Evolutionary conservation across 345 rosid genomes (phyloP).

Genomic region (Jatropha curcas): DNA sequence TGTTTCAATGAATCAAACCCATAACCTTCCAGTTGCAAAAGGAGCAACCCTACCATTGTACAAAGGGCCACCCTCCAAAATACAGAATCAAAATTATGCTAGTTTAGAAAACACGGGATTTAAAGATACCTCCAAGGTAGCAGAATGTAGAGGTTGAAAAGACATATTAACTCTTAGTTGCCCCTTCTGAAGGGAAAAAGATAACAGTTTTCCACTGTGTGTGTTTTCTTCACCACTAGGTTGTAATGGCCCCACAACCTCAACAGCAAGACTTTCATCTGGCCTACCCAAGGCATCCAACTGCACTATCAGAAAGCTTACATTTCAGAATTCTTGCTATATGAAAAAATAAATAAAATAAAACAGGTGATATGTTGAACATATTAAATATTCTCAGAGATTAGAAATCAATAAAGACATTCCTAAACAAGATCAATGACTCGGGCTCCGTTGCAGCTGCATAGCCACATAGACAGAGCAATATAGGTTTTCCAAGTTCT

Average conservation of each 20-base stretch:
- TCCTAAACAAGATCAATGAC: neutral
- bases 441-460: neutral
- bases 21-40: neutral
- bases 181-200: constrained; percentile 87
- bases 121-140: constrained; percentile 77
- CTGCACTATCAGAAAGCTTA: constrained; percentile 46
- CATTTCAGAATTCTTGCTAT: constrained; percentile 15
- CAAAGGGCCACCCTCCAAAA: neutral
- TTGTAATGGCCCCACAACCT: constrained; percentile 68
- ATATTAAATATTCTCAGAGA: constrained; percentile 2
- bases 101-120: constrained; percentile 7
- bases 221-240: constrained; percentile 50
- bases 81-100: constrained; percentile 7
- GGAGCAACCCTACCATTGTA: neutral
- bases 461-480: constrained; percentile 9
- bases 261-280: constrained; percentile 86
- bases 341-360: too few relatives aligned
- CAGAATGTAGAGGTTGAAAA: constrained; percentile 72
- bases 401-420: neutral
- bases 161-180: constrained; percentile 81
- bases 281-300: constrained; percentile 86
- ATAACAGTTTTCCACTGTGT: constrained; percentile 67
- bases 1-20: neutral
- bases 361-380: constrained; percentile 5
- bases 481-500: constrained; percentile 7